Percentiles rank a stretch among this genome's conserved stretches.
Evolutionary conservation across 23 red algal species (phyloP).

Genomic region (Gracilaria domingensis): DNA sequence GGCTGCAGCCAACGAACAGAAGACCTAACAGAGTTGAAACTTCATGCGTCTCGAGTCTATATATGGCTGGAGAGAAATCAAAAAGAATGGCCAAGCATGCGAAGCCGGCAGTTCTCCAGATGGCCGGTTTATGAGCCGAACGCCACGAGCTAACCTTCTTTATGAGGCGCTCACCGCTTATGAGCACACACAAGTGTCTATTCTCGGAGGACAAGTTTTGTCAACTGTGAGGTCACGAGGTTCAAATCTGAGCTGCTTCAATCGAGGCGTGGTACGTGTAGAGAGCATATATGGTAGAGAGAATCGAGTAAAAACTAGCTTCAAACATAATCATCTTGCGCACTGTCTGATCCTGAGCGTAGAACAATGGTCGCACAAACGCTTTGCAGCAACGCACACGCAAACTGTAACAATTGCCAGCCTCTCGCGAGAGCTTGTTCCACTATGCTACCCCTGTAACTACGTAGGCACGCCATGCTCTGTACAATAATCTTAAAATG

Average conservation of each 20-base stretch:
- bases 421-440: background rate
- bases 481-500: slow-evolving; percentile 2
- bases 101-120: no score
- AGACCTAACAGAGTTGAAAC: no score
- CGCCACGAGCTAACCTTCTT: no score
- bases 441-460: background rate
- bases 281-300: no score
- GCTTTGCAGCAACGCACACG: slow-evolving; percentile 1
- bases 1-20: background rate
- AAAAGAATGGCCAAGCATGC: no score
- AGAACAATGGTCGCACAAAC: background rate
- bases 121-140: no score
- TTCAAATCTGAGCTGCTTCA: no score
- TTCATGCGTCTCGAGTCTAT: background rate
- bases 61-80: background rate
- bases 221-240: no score
- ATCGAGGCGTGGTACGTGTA: background rate
- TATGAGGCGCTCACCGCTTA: no score
- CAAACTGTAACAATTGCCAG: background rate
- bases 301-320: background rate
- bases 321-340: background rate
- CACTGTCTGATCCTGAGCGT: background rate
- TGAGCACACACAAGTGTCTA: no score
- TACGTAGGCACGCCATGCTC: background rate
- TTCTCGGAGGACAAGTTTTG: no score